Conservation (phyloP, 1,284 basidiomycete genomes). For the Austroboletus novae-zelandiae region DNA sequence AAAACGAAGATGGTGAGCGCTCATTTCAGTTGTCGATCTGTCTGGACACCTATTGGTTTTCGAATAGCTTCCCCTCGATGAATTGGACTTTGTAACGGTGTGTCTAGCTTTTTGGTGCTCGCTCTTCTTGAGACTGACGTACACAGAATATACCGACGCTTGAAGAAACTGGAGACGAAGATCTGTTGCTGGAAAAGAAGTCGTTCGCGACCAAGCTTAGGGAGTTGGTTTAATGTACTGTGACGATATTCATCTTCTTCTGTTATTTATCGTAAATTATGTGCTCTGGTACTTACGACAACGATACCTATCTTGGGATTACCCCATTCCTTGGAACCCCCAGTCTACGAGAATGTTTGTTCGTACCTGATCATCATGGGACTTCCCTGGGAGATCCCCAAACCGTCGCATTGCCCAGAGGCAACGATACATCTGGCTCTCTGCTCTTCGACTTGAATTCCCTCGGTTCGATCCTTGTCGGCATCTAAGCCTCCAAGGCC, state of each 20-base stretch:
- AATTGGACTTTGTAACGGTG: slow-evolving; percentile 18
- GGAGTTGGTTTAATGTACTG: slow-evolving; percentile 14
- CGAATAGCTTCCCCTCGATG: slow-evolving; percentile 10
- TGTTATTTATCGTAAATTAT: no score
- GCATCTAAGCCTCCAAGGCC: no score
- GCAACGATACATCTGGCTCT: no score
- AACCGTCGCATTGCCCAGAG: no score
- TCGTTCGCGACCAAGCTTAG: slow-evolving; percentile 3
- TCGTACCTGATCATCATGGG: no score
- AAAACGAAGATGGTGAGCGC: slow-evolving; percentile 42
- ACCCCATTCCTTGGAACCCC: no score
- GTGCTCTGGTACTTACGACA: no score
- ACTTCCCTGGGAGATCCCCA: no score
- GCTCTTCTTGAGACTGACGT: not conserved
- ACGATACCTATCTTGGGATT: no score
- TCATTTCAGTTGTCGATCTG: not conserved
- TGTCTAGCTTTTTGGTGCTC: not conserved
- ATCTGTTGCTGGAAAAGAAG: slow-evolving; percentile 9
- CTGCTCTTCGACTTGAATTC: no score
- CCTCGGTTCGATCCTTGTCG: no score
- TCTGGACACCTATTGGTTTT: not conserved
- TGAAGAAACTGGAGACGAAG: slow-evolving; percentile 22
- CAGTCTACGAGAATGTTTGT: no score
- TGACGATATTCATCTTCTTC: not conserved
- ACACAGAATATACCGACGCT: slow-evolving; percentile 22